Evolutionary conservation across 2,329 filamentous ascomycete genomes (phyloP), one percentile per base, ranked within the genome.

Genomic region (Venturiaceae sp.): DNA sequence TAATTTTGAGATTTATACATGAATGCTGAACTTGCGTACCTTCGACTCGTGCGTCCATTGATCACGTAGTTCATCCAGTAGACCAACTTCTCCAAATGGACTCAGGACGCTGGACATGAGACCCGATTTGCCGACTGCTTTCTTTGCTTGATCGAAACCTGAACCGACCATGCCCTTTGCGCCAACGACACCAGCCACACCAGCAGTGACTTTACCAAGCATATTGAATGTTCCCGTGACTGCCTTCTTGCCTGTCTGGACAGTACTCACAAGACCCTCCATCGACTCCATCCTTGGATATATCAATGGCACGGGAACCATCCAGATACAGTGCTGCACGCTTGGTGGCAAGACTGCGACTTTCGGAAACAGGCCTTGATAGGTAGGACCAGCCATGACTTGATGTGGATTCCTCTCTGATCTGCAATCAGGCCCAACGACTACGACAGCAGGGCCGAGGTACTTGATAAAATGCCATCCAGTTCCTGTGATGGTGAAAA

Each of bases 391-490:
- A 5, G 92, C 92, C 81, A 99, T 87, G 58, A 99, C 94, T 66
- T 95, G 90, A 61, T 86, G 85, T 61, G 90, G 90, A 57, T 88
- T 96, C 55, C 94, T 80, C 73, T 99, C 94, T 5, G 92, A 96
- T 56, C 94, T 85, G 64, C 91, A 92, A 71, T 99, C 94, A 2
- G 90, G 87, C 0, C 92, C 94, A 55, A 96, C 86, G 0, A 95
- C 87, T 0, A 90, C 91, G 13, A 99, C 86, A 4, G 89, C 89
- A 0, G 94, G 94, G 0, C 94, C 94, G 5, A 99, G 83, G 66
- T 88, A 96, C 73, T 99, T 99, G 73, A 99, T 84, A 71, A 97
- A 99, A 72, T 99, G 94, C 94, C 94, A 99, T 7, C 94, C 94
- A 21, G 88, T 88, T n/a, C 94, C 92, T 0, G 94, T 97, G 58